Conservation (phyloP, 2,329 filamentous ascomycete species). For the Capronia epimyces region DNA sequence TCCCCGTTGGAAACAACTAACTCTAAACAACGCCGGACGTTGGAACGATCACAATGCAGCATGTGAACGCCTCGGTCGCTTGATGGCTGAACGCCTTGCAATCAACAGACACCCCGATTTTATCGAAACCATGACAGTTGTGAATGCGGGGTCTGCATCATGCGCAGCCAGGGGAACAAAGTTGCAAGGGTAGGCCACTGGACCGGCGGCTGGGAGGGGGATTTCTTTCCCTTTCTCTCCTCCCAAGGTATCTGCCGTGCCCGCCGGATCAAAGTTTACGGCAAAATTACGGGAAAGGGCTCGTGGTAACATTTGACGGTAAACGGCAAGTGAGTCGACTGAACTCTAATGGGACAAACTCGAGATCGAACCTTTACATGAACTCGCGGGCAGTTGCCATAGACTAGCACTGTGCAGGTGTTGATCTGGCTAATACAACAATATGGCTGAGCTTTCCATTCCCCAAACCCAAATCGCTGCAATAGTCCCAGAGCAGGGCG, state of each 20-base stretch:
- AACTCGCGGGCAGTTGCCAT: neutral
- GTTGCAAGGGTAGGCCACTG: neutral
- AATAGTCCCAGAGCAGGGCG: slow-evolving; percentile 39
- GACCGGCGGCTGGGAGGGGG: neutral
- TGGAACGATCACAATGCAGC: no score
- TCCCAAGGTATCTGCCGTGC: neutral
- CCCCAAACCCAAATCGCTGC: slow-evolving; percentile 37
- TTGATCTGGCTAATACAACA: neutral
- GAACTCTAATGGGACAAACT: neutral
- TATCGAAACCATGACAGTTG: neutral
- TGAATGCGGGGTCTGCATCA: slow-evolving; percentile 13
- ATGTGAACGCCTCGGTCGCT: neutral
- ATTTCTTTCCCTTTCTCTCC: neutral
- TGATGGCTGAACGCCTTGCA: neutral
- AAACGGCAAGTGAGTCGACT: no score
- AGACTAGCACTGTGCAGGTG: neutral
- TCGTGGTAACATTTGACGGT: no score
- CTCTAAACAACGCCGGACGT: no score
- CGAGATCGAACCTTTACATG: neutral
- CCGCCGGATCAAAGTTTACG: neutral
- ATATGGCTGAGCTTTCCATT: slow-evolving; percentile 15
- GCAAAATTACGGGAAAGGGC: no score
- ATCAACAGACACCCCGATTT: neutral
- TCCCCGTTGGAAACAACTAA: no score
- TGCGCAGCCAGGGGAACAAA: slow-evolving; percentile 1